Evolutionary conservation across 2,329 filamentous ascomycete genomes (phyloP).

Genomic region (Fusarium caatingaense): DNA sequence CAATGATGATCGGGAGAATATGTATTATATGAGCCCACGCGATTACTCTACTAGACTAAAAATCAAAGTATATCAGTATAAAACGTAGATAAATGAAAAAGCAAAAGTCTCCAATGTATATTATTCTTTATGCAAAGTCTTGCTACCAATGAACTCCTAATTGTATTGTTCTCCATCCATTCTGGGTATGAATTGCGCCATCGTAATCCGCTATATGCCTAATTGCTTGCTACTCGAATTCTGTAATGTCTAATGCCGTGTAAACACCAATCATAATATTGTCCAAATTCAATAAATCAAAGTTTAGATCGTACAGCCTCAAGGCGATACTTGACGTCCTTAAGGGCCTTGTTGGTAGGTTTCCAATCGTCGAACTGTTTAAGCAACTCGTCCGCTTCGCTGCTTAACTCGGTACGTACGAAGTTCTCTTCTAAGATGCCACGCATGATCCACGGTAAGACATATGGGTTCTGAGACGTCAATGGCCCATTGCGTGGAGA

Average conservation of each 20-base stretch:
- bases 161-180: conserved; percentile 6
- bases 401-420: conserved; percentile 81
- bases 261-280: background rate
- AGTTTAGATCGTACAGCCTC: conserved; percentile 92
- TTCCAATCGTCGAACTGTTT: conserved; percentile 94
- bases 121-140: conserved; percentile 17
- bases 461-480: conserved; percentile 80
- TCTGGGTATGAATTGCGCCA: conserved; percentile 24
- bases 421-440: conserved; percentile 92
- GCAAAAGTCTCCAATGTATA: background rate
- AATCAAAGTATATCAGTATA: conserved; percentile 19
- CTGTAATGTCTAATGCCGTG: background rate
- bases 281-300: conserved; percentile 42
- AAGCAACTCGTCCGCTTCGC: conserved; percentile 84
- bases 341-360: conserved; percentile 87
- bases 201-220: conserved; percentile 4
- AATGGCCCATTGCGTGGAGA: conserved; percentile 49
- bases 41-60: conserved; percentile 40
- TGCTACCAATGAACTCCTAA: conserved; percentile 27
- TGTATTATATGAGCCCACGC: conserved; percentile 36
- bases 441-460: conserved; percentile 94
- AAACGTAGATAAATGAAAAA: background rate
- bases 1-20: conserved; percentile 18
- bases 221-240: background rate
- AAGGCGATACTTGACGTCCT: conserved; percentile 94